phyloP scores from a whole-genome alignment of 345 rosid genomes.

The Citrus hindsii region DNA sequence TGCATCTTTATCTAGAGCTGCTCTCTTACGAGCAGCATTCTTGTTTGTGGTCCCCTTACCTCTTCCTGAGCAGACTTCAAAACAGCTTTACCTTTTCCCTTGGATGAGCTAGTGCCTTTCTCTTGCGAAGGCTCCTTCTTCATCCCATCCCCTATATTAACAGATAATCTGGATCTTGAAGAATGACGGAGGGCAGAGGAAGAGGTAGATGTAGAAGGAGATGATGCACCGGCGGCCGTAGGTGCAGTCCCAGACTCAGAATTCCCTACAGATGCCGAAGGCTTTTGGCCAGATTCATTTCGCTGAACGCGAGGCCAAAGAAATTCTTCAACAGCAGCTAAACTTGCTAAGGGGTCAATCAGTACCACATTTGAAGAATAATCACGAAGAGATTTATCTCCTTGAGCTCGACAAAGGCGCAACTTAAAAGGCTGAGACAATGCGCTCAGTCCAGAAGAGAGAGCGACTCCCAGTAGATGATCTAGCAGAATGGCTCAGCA shows the following conservation, averaged over 20 bases:
- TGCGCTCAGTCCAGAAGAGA: constrained; percentile 94
- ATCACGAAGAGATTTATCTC: constrained; percentile 91
- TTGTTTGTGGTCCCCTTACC: constrained; percentile 87
- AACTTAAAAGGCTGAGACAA: constrained; percentile 92
- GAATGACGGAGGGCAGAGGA: constrained; percentile 68
- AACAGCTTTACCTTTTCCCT: constrained; percentile 98
- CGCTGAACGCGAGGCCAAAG: constrained; percentile 98
- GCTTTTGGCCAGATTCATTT: constrained; percentile 75
- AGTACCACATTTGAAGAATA: constrained; percentile 95
- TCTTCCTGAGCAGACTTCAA: constrained; percentile 77
- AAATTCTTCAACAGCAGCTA: constrained; percentile 95
- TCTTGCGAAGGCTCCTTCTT: constrained; percentile 66
- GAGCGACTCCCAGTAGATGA: constrained; percentile 85
- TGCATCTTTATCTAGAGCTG: constrained; percentile 72
- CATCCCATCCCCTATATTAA: constrained; percentile 65
- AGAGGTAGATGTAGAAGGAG: constrained; percentile 74
- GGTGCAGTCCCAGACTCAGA: constrained; percentile 58
- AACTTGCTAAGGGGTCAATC: constrained; percentile 95
- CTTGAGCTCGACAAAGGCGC: constrained; percentile 88
- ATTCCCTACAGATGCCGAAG: constrained; percentile 59
- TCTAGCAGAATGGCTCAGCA: constrained; percentile 88
- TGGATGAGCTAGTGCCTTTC: constrained; percentile 74
- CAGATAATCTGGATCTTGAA: constrained; percentile 79
- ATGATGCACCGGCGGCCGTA: constrained; percentile 68
- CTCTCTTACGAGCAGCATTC: constrained; percentile 88